phyloP scores from a whole-genome alignment of 2,329 filamentous ascomycete species.

The Aulographum hederae region DNA sequence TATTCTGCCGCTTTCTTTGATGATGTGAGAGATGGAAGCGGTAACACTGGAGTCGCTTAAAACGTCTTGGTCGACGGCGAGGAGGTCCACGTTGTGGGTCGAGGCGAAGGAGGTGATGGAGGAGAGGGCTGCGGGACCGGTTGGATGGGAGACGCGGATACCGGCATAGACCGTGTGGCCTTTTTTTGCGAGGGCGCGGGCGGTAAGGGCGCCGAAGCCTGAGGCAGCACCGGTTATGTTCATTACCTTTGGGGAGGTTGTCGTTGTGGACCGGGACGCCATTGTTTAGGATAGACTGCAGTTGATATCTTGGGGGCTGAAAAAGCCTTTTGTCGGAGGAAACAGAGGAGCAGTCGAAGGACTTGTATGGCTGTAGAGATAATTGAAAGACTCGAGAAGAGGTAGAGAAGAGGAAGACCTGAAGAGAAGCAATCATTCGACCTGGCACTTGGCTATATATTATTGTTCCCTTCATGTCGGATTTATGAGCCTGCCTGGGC shows the following conservation, averaged over 20 bases:
- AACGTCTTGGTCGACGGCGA: conserved; percentile 6
- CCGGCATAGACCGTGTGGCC: conserved; percentile 8
- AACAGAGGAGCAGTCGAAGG: too few relatives aligned
- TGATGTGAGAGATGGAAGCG: conserved; percentile 5
- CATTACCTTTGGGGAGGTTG: background rate
- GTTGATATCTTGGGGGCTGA: too few relatives aligned
- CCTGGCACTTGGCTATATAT: too few relatives aligned
- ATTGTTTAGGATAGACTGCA: too few relatives aligned
- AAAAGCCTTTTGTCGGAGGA: conserved; percentile 1
- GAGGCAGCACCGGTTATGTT: background rate
- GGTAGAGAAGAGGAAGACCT: too few relatives aligned
- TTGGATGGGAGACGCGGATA: conserved; percentile 2
- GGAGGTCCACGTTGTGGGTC: conserved; percentile 3
- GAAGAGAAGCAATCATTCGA: too few relatives aligned
- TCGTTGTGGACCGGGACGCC: background rate
- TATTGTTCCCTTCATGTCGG: too few relatives aligned
- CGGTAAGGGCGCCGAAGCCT: background rate
- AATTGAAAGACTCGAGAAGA: too few relatives aligned
- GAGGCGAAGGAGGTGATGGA: background rate
- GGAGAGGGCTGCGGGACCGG: background rate
- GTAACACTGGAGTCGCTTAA: conserved; percentile 5
- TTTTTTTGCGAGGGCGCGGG: background rate
- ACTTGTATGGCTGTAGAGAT: too few relatives aligned
- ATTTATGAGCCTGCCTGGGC: too few relatives aligned
- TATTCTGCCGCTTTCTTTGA: conserved; percentile 6